phyloP scores from a whole-genome alignment of 495 filamentous ascomycete genomes.

The Parathielavia appendiculata region DNA sequence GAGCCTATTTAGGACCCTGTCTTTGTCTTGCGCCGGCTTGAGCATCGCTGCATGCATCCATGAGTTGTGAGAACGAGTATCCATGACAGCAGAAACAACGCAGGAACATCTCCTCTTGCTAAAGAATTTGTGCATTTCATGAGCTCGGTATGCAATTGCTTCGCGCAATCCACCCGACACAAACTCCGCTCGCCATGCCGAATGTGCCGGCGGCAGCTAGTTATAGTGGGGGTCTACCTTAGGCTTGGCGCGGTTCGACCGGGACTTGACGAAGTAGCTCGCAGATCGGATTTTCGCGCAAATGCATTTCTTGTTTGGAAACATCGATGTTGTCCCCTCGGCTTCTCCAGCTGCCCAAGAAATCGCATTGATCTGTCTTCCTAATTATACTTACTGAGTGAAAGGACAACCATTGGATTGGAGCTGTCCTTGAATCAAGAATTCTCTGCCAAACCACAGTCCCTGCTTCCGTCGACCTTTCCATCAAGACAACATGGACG shows the following conservation, averaged over 20 bases:
- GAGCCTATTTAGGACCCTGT: not conserved
- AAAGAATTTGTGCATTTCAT: too few species aligned
- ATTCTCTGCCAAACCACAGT: not conserved
- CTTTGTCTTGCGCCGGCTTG: too few species aligned
- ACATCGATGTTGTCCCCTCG: not conserved
- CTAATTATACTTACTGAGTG: not conserved
- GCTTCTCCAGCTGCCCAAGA: not conserved
- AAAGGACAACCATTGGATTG: not conserved
- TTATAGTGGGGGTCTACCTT: constrained; percentile 17
- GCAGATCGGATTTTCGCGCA: constrained; percentile 15
- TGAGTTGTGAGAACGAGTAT: not conserved
- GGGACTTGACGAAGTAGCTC: not conserved
- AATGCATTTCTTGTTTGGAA: not conserved
- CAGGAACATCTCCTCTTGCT: not conserved
- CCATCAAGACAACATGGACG: constrained; percentile 26
- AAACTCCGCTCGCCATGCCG: constrained; percentile 1
- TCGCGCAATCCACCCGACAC: too few species aligned
- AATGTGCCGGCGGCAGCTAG: constrained; percentile 10
- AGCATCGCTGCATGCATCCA: not conserved
- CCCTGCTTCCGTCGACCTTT: not conserved
- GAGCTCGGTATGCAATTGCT: too few species aligned
- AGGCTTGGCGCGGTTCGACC: constrained; percentile 3
- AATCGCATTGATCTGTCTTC: not conserved
- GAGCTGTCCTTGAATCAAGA: not conserved
- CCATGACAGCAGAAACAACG: not conserved